Conservation (phyloP, 2,329 filamentous ascomycete species). For the Ophiostoma piceae region DNA sequence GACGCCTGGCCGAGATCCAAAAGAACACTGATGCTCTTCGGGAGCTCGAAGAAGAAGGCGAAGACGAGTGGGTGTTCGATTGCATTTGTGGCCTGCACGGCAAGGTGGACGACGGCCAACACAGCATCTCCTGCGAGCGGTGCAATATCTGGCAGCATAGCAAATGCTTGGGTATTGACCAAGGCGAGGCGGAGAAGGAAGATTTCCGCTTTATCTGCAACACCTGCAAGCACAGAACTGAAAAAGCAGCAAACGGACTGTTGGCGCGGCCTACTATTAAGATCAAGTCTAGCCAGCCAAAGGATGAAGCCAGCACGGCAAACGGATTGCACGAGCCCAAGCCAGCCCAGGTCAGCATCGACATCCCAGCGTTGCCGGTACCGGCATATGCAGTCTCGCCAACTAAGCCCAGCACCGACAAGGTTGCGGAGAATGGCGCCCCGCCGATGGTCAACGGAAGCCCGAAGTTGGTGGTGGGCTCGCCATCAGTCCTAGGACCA, state of each 20-base stretch:
- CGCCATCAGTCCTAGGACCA: neutral
- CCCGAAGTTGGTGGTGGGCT: neutral
- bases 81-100: slow-evolving; percentile 88
- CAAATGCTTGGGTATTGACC: slow-evolving; percentile 76
- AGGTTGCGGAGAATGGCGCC: neutral
- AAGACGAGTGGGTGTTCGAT: slow-evolving; percentile 89
- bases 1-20: slow-evolving; percentile 76
- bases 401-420: neutral
- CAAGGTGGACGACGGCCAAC: slow-evolving; percentile 87
- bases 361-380: neutral
- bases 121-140: slow-evolving; percentile 87
- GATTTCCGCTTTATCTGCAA: slow-evolving; percentile 85
- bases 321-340: neutral
- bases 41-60: slow-evolving; percentile 55
- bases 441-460: neutral
- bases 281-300: slow-evolving; percentile 43
- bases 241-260: slow-evolving; percentile 54
- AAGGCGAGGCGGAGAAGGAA: slow-evolving; percentile 72
- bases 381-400: neutral
- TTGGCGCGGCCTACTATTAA: slow-evolving; percentile 47
- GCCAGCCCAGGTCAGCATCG: neutral
- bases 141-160: slow-evolving; percentile 98
- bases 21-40: slow-evolving; percentile 71
- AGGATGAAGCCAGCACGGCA: neutral
- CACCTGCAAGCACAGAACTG: slow-evolving; percentile 61